Base-by-base conservation (phyloP, 306 rosid genomes). In the Argentina anserina region DNA sequence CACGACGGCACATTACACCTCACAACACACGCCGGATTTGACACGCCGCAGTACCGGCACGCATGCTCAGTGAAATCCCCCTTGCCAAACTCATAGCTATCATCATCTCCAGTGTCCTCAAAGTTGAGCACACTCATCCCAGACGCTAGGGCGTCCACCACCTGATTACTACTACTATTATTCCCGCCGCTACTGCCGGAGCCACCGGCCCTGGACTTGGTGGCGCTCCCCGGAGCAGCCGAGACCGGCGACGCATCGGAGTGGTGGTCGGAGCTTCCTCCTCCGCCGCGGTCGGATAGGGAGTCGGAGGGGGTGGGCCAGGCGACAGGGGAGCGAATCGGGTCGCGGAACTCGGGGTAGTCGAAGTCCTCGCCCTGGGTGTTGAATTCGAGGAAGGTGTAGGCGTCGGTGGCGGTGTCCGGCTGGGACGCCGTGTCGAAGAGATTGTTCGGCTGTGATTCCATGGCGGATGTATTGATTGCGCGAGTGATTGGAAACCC, bases 241-340 rank as follows among this genome's bases (percentile, higher is more conserved):
- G 94, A 90, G 15, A 90, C 95, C 0, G 97, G 99, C 2, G 99
- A 95, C n/a, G 97, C 79, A n/a, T 91, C 99, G 0, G 97, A 88
- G 72, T 84, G 97, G 78, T 90, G 94, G 77, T 95, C 97, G 36
- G 92, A 86, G 47, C 81, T 73, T 1, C 42, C 78, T 3, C 87
- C 90, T 0, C 87, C 83, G 1, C 82, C 81, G 3, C 80, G 85
- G 15, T 81, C 88, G n/a, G 89, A 84, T 6, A 95, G 64, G 20
- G 97, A 90, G 85, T 92, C 97, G 37, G 99, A 92, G 0, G 99
- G 97, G 6, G 97, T 95, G 5, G 99, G 97, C 99, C 99, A 95
- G 0, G 96, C 81, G 13, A 90, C 94, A 7, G 97, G 79, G 1
- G 99, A 90, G 67, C 97, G 87, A 78, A 90, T 92, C 77, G 99